A percentile compares a stretch with the other conserved stretches of the same genome.
Conservation (phyloP, 306 rosid species). For the Corylus americana region DNA sequence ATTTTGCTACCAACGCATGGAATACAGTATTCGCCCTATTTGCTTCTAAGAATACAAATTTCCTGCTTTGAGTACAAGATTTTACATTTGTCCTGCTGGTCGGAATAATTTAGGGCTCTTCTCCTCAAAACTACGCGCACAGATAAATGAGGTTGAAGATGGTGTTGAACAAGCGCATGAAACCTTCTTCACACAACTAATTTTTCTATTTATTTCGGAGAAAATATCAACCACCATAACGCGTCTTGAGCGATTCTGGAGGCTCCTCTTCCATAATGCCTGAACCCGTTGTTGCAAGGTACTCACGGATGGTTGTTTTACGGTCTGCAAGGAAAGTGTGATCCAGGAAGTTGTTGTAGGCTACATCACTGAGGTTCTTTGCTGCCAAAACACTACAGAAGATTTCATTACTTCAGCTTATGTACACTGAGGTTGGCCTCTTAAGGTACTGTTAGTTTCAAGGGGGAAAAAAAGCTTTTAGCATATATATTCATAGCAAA, state of each 20-base stretch:
- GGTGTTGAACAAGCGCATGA: background rate
- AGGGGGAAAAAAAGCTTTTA: too few relatives aligned
- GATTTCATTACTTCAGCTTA: slow-evolving; percentile 11
- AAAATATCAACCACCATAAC: slow-evolving; percentile 75
- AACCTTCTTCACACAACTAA: background rate
- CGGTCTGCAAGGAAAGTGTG: slow-evolving; percentile 95
- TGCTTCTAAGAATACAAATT: background rate
- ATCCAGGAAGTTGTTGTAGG: slow-evolving; percentile 79
- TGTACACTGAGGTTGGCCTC: slow-evolving; percentile 13
- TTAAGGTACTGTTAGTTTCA: too few relatives aligned
- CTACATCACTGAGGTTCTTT: slow-evolving; percentile 58
- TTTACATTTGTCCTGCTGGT: background rate
- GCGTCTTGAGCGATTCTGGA: slow-evolving; percentile 76
- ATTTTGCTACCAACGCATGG: background rate
- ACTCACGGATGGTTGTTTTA: slow-evolving; percentile 72
- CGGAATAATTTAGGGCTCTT: background rate
- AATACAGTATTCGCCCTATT: background rate
- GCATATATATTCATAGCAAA: background rate
- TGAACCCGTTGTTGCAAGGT: slow-evolving; percentile 67
- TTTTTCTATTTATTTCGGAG: background rate
- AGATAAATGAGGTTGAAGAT: background rate
- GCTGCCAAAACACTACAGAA: slow-evolving; percentile 83
- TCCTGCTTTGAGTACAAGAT: background rate
- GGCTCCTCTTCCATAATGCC: slow-evolving; percentile 98
- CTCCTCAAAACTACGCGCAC: background rate